Evolutionary conservation across 305 asterid genomes (phyloP), one percentile per base, ranked within the genome.

Genomic region (Fraxinus sp.): DNA sequence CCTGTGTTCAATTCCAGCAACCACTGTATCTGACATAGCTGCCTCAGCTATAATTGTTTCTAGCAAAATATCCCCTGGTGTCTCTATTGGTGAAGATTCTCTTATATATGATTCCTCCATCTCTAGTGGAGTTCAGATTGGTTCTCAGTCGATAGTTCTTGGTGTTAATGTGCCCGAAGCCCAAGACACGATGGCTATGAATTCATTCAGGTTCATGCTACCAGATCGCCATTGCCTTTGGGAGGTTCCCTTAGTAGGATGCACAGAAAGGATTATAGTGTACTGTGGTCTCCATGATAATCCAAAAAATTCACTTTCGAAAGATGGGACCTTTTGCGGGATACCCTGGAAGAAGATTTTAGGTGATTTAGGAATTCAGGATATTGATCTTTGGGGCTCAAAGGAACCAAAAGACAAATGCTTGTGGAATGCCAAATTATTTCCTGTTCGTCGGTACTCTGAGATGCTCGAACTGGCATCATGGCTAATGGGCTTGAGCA

Each of bases 191-290:
- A 62, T 55, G 32, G 78, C 66, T 73, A 87, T 85, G 80, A 89
- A 81, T 83, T 83, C 92, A 16, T 91, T 90, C 89, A 90, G 86
- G 80, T 96, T 96, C 92, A 89, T 89, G 87, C 97, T 96, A 83
- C 99, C 98, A 20, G 98, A 94, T 86, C 98, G 98, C 22, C 98
- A 93, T 88, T 96, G 99, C 90, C 92, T 96, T 76, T 96, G 99
- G 99, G 98, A 94, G 94, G 98, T 96, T 86, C 99, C 99, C 49
- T 89, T 96, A 87, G 84, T 90, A 64, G 98, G 93, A 83, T 77
- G 74, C 77, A 39, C 90, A 0, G 94, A 92, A 80, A 91, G 93
- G 85, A 92, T 94, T 77, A 87, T 96, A 80, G 98, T 94, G 75
- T 96, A 90, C 86, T 96, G 99, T 87, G 97, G 99, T 85, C 93